A percentile compares a stretch with the other conserved stretches of the same genome.
phyloP scores from a whole-genome alignment of 768 basidiomycete genomes.

The Boletus rex-veris region DNA sequence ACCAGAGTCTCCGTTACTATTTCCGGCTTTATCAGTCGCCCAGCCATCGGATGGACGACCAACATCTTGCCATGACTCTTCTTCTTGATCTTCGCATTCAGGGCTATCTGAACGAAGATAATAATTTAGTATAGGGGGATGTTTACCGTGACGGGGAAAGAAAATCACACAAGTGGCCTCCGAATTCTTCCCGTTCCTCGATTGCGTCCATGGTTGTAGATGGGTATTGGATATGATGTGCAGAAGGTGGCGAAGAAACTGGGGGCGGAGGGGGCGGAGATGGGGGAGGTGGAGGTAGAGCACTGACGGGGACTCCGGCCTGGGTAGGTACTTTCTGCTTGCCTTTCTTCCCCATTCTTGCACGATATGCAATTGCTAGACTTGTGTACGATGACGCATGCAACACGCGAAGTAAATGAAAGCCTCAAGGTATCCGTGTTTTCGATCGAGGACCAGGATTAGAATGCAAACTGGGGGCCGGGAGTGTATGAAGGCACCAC shows the following conservation, averaged over 20 bases:
- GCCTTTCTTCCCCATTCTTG: constrained; percentile 34
- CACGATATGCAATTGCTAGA: constrained; percentile 15
- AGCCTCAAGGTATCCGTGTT: constrained; percentile 23
- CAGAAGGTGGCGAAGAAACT: constrained; percentile 22
- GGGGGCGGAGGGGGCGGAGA: constrained; percentile 8
- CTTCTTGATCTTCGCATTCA: constrained; percentile 9
- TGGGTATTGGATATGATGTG: constrained; percentile 23
- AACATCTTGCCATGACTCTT: constrained; percentile 27
- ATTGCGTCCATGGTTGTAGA: constrained; percentile 21
- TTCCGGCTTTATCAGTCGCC: constrained; percentile 21
- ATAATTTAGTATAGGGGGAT: constrained; percentile 8
- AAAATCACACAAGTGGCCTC: constrained; percentile 19
- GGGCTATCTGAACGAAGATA: constrained; percentile 15
- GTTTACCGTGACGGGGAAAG: background rate
- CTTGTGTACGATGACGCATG: constrained; percentile 27
- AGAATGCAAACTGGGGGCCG: background rate
- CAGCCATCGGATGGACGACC: constrained; percentile 27
- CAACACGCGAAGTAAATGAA: constrained; percentile 30
- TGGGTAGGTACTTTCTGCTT: constrained; percentile 29
- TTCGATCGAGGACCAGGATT: constrained; percentile 8
- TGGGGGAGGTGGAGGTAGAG: constrained; percentile 10
- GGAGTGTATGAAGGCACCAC: constrained; percentile 12
- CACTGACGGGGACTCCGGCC: background rate
- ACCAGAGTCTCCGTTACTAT: constrained; percentile 17
- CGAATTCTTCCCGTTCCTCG: constrained; percentile 25